phyloP scores from a whole-genome alignment of 2,329 filamentous ascomycete species.

The Escovopsis weberi region DNA sequence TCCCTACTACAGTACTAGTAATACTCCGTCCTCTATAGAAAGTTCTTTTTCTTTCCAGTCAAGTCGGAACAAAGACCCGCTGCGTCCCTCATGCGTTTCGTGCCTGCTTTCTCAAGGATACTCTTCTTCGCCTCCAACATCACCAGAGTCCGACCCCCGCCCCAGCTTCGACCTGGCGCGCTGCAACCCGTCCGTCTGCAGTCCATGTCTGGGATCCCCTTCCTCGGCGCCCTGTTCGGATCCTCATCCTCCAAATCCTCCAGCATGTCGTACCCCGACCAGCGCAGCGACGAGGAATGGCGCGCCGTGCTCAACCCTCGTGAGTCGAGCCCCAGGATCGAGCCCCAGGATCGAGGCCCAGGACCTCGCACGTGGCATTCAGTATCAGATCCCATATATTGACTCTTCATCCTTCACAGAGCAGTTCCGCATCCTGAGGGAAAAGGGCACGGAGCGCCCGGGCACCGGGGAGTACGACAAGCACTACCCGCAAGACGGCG shows the following conservation, averaged over 20 bases:
- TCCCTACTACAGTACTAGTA: no score
- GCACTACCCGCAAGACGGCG: constrained; percentile 59
- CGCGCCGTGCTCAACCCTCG: constrained; percentile 58
- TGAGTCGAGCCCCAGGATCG: constrained; percentile 9
- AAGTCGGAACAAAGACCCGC: neutral
- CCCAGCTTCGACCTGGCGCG: constrained; percentile 5
- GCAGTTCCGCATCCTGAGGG: constrained; percentile 84
- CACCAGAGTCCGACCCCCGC: constrained; percentile 21
- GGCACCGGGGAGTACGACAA: constrained; percentile 76
- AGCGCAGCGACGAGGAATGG: constrained; percentile 78
- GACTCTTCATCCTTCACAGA: constrained; percentile 36
- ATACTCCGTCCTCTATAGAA: no score
- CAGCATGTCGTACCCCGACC: constrained; percentile 62
- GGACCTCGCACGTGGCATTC: no score
- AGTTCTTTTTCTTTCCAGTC: no score
- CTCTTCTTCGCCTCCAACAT: constrained; percentile 33
- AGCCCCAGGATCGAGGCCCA: no score
- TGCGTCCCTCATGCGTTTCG: constrained; percentile 33
- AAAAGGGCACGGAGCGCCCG: constrained; percentile 81
- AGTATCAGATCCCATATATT: neutral
- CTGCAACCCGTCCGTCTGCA: constrained; percentile 17
- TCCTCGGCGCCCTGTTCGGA: constrained; percentile 62
- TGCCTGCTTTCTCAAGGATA: constrained; percentile 31
- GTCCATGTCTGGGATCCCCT: constrained; percentile 67
- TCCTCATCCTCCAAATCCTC: constrained; percentile 40